These are phyloP conservation scores for Clonostachys rhizophaga DNA, from an alignment of 2,329 filamentous ascomycete species.

Conservation along the genomic window DNA sequence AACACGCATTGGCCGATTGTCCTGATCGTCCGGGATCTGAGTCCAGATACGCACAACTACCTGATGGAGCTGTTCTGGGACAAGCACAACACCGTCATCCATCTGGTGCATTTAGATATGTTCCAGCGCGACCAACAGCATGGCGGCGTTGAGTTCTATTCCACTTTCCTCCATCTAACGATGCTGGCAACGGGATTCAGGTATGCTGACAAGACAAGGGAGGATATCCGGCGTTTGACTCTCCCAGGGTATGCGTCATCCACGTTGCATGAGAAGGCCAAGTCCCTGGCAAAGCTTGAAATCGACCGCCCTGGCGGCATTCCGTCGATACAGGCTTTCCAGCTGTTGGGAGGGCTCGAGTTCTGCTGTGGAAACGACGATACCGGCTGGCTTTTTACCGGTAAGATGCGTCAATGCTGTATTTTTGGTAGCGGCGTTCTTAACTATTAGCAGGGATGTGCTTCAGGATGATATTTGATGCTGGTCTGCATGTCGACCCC, in stretches of 20 bases:
- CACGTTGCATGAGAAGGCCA: constrained; percentile 9
- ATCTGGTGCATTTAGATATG: constrained; percentile 6
- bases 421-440: background rate
- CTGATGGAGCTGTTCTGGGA: constrained; percentile 10
- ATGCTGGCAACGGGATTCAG: constrained; percentile 8
- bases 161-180: constrained; percentile 6
- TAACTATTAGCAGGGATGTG: constrained; percentile 3
- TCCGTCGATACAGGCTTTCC: constrained; percentile 8
- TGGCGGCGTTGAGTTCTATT: constrained; percentile 6
- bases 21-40: constrained; percentile 3
- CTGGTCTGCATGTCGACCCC: constrained; percentile 8
- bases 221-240: constrained; percentile 6
- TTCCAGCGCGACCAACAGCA: constrained; percentile 6
- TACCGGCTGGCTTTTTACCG: constrained; percentile 7
- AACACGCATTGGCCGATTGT: constrained; percentile 4
- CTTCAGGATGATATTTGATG: constrained; percentile 7
- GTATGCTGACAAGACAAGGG: constrained; percentile 5
- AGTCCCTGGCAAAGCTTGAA: constrained; percentile 6
- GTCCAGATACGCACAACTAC: constrained; percentile 7
- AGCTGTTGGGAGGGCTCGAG: constrained; percentile 8
- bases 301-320: constrained; percentile 7
- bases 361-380: constrained; percentile 9
- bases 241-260: constrained; percentile 5
- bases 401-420: background rate
- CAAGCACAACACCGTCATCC: constrained; percentile 9